A percentile compares a stretch with the other conserved stretches of the same genome.
Evolutionary conservation across 129 eudicot genomes (phyloP).

Genomic region (Saposhnikovia divaricata): DNA sequence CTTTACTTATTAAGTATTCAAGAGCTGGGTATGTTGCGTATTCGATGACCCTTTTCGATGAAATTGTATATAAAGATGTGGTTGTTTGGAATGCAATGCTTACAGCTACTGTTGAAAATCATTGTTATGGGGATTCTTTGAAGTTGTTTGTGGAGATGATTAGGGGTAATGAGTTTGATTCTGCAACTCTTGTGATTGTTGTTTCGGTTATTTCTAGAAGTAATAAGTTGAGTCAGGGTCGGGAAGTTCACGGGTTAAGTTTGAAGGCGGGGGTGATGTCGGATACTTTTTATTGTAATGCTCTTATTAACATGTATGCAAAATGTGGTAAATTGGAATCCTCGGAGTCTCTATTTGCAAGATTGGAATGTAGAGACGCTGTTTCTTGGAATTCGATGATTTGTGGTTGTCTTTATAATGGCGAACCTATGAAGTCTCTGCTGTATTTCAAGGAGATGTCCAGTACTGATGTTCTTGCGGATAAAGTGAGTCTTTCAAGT

Average conservation of each 20-base stretch:
- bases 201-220: constrained; percentile 29
- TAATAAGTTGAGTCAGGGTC: constrained; percentile 23
- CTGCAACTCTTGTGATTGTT: constrained; percentile 42
- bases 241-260: constrained; percentile 40
- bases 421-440: constrained; percentile 32
- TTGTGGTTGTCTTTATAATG: constrained; percentile 42
- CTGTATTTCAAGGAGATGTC: constrained; percentile 42
- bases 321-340: constrained; percentile 41
- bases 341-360: constrained; percentile 39
- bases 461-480: constrained; percentile 27
- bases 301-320: constrained; percentile 46
- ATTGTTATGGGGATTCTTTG: constrained; percentile 13
- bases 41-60: constrained; percentile 33
- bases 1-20: constrained; percentile 40
- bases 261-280: constrained; percentile 37
- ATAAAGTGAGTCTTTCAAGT: constrained; percentile 47
- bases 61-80: constrained; percentile 41
- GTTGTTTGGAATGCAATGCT: constrained; percentile 68
- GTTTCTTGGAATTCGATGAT: constrained; percentile 60
- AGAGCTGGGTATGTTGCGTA: constrained; percentile 32
- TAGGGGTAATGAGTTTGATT: constrained; percentile 43
- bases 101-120: constrained; percentile 32
- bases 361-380: constrained; percentile 27
- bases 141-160: constrained; percentile 36
- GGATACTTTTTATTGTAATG: constrained; percentile 34